Evolutionary conservation across 1,284 basidiomycete species (phyloP).

Genomic region (Xerocomus nothofagi): DNA sequence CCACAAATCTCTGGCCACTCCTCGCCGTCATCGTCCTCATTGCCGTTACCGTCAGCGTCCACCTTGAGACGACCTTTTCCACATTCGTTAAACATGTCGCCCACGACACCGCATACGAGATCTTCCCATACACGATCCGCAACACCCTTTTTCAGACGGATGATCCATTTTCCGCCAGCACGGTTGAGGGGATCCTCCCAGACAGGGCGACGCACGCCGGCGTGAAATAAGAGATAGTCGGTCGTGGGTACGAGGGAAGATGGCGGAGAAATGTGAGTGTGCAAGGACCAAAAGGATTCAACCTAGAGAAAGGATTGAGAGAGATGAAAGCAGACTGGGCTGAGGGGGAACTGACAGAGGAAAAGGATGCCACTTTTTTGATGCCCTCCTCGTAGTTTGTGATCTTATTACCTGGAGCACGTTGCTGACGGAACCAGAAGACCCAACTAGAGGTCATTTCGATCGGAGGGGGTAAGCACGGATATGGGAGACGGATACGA

Average conservation of each 20-base stretch:
- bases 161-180: constrained; percentile 90
- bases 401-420: constrained; percentile 76
- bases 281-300: constrained; percentile 83
- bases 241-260: constrained; percentile 75
- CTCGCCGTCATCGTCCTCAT: constrained; percentile 40
- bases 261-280: constrained; percentile 77
- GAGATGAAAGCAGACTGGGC: neutral
- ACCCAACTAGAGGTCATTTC: constrained; percentile 59
- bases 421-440: constrained; percentile 85
- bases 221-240: constrained; percentile 84
- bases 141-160: constrained; percentile 80
- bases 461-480: constrained; percentile 16
- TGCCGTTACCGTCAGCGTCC: constrained; percentile 32
- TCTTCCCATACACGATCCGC: constrained; percentile 84
- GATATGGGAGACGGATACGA: constrained; percentile 11
- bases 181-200: constrained; percentile 90
- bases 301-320: constrained; percentile 44
- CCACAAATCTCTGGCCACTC: constrained; percentile 80
- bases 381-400: constrained; percentile 85
- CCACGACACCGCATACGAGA: constrained; percentile 73
- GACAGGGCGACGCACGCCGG: constrained; percentile 76
- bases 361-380: constrained; percentile 77
- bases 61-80: constrained; percentile 31
- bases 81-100: constrained; percentile 75
- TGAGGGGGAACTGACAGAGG: constrained; percentile 60